A percentile compares a stretch with the other conserved stretches of the same genome.
Evolutionary conservation across 2,329 filamentous ascomycete species (phyloP).

Genomic region (Neofusicoccum ribis): DNA sequence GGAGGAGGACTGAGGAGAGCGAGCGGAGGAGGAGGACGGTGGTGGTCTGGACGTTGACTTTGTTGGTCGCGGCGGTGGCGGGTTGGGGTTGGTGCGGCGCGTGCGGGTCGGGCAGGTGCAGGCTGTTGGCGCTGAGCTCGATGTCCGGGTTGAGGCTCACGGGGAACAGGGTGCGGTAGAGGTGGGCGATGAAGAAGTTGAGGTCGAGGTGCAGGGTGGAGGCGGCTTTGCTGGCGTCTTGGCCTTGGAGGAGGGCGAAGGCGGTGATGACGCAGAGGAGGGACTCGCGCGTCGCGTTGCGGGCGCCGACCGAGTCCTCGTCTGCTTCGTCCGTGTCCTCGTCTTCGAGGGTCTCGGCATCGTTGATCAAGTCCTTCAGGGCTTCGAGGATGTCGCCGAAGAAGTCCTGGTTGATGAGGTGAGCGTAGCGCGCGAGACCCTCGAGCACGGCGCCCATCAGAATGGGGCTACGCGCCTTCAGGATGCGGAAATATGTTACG

Average conservation of each 20-base stretch:
- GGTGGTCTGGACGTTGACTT: slow-evolving; percentile 92
- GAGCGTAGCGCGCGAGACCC: slow-evolving; percentile 88
- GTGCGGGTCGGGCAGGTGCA: slow-evolving; percentile 69
- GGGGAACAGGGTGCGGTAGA: slow-evolving; percentile 81
- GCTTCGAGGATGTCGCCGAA: slow-evolving; percentile 95
- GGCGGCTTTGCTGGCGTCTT: slow-evolving; percentile 85
- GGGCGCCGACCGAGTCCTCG: slow-evolving; percentile 45
- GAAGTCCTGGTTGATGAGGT: slow-evolving; percentile 98
- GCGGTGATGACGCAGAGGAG: slow-evolving; percentile 95
- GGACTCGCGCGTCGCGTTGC: slow-evolving; percentile 81
- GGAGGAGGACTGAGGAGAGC: slow-evolving; percentile 77
- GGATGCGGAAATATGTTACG: slow-evolving; percentile 88
- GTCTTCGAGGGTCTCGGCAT: slow-evolving; percentile 56
- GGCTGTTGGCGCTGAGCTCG: slow-evolving; percentile 74
- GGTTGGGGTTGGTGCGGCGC: slow-evolving; percentile 28
- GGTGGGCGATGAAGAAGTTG: slow-evolving; percentile 90
- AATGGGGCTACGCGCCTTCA: slow-evolving; percentile 77
- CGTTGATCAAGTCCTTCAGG: slow-evolving; percentile 84
- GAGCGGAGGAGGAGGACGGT: slow-evolving; percentile 89
- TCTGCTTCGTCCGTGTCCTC: slow-evolving; percentile 46
- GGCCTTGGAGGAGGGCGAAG: slow-evolving; percentile 91
- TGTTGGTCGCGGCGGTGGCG: slow-evolving; percentile 54
- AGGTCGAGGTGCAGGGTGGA: slow-evolving; percentile 83
- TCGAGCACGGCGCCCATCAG: slow-evolving; percentile 98
- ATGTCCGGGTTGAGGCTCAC: slow-evolving; percentile 82